Evolutionary conservation across 768 basidiomycete species (phyloP), one percentile per base, ranked within the genome.

Genomic region (Leccinum barrowsii): DNA sequence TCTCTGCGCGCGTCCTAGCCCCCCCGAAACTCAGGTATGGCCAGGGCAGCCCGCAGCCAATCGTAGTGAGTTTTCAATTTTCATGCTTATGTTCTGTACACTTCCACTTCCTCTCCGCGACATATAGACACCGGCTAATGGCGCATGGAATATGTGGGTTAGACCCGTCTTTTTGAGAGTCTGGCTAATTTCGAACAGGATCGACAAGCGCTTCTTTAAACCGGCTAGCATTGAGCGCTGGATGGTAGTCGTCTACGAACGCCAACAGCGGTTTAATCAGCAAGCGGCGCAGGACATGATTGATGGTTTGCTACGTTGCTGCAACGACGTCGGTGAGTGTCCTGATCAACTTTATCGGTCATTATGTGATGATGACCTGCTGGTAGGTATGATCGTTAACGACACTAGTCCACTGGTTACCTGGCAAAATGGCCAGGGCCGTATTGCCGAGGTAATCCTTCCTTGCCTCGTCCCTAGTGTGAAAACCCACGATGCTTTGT

Each of bases 81-180:
- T 44, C 56, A 28, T 34, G 12, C 6, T 50, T 19, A n/a, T 42
- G 4, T 59, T 11, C n/a, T 8, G 1, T 17, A 5, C 5, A 17
- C 26, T 56, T 57, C 64, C 54, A 17, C 26, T 56, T 57, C 64
- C 54, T 64, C 28, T 61, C 37, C 4, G 37, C 24, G n/a, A 42
- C 46, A 42, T 52, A 13, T 59, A 89, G 86, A 71, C 67, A 35
- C 89, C 89, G 0, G 74, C 69, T 6, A 83, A 90, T 55, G 90
- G 90, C 5, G 73, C 83, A 0, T 92, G 90, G 90, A 92, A 92
- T 58, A 89, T 92, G 90, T 85, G 54, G 40, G 74, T 75, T 34
- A 28, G 15, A 22, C 34, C 8, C 3, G 44, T 19, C 32, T 57
- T 21, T 35, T 49, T 50, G 28, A 1, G n/a, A 11, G 47, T 12